These are phyloP conservation scores for Pistacia integerrima DNA, from an alignment of 345 rosid species.

Conservation along the genomic window DNA sequence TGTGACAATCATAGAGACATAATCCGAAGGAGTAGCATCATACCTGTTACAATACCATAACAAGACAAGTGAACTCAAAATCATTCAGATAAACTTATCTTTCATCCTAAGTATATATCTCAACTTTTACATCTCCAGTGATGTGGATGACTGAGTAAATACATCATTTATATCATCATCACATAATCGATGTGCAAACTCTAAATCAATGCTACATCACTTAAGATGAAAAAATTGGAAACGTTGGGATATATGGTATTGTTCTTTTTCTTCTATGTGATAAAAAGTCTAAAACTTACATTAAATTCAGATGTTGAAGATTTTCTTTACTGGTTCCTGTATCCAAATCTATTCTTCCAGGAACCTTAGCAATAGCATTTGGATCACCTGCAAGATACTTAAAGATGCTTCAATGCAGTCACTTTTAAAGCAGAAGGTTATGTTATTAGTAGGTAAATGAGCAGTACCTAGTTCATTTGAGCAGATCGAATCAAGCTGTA, in stretches of 20 bases:
- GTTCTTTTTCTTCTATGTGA: background rate
- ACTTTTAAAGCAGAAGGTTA: background rate
- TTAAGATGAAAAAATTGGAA: no score
- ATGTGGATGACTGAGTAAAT: no score
- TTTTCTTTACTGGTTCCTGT: slow-evolving; percentile 43
- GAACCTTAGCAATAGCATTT: slow-evolving; percentile 50
- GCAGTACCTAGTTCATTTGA: slow-evolving; percentile 71
- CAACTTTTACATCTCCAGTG: no score
- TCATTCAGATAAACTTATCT: slow-evolving; percentile 8
- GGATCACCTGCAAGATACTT: slow-evolving; percentile 56
- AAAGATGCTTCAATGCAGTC: slow-evolving; percentile 2
- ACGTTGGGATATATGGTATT: background rate
- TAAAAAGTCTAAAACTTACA: slow-evolving; percentile 40
- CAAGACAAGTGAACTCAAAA: background rate
- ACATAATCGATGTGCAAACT: no score
- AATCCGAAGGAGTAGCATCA: slow-evolving; percentile 80
- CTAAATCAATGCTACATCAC: no score
- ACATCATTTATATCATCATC: no score
- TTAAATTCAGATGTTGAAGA: slow-evolving; percentile 65
- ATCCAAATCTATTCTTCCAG: slow-evolving; percentile 44
- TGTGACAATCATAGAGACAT: slow-evolving; percentile 71
- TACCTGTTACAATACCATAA: slow-evolving; percentile 41
- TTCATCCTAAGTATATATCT: no score
- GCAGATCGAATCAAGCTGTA: slow-evolving; percentile 81
- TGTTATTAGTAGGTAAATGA: background rate